Percentiles rank a stretch among this genome's conserved stretches.
phyloP scores from a whole-genome alignment of 2,329 filamentous ascomycete genomes.

The Akanthomyces dipterigenus region DNA sequence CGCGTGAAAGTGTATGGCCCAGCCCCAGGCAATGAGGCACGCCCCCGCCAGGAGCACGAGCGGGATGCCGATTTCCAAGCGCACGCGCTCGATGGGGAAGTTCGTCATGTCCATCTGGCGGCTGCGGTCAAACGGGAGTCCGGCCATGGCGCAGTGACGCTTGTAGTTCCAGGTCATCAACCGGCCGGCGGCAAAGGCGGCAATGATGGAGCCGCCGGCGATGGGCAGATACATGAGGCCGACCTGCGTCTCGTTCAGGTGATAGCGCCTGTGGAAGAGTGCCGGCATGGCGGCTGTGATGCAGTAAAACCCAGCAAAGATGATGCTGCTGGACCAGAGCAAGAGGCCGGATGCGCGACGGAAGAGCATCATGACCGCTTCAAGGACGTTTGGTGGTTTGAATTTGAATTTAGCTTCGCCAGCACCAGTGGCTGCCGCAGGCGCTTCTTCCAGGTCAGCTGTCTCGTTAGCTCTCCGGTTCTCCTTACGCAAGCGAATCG shows the following conservation, averaged over 20 bases:
- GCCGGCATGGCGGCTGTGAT: constrained; percentile 38
- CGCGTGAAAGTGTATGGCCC: constrained; percentile 37
- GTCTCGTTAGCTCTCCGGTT: neutral
- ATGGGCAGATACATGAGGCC: constrained; percentile 48
- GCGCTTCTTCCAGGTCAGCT: neutral
- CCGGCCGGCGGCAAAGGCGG: constrained; percentile 42
- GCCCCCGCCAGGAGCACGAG: constrained; percentile 43
- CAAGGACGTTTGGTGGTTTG: constrained; percentile 34
- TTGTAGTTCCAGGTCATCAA: constrained; percentile 62
- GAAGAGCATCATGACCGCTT: constrained; percentile 32
- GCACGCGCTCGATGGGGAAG: constrained; percentile 46
- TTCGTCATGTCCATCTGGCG: constrained; percentile 41
- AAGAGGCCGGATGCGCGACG: constrained; percentile 38
- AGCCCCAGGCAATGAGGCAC: constrained; percentile 44
- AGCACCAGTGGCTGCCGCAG: neutral
- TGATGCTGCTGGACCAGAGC: constrained; percentile 35
- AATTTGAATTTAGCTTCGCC: constrained; percentile 24
- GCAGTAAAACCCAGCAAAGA: constrained; percentile 45
- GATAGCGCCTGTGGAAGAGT: constrained; percentile 46
- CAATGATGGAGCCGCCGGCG: constrained; percentile 41
- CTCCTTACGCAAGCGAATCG: constrained; percentile 18
- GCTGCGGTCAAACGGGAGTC: constrained; percentile 45
- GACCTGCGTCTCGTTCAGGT: constrained; percentile 48
- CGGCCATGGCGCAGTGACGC: constrained; percentile 48
- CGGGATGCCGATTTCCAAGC: constrained; percentile 43